phyloP scores from a whole-genome alignment of 768 basidiomycete genomes.

The Mycena alexandri region DNA sequence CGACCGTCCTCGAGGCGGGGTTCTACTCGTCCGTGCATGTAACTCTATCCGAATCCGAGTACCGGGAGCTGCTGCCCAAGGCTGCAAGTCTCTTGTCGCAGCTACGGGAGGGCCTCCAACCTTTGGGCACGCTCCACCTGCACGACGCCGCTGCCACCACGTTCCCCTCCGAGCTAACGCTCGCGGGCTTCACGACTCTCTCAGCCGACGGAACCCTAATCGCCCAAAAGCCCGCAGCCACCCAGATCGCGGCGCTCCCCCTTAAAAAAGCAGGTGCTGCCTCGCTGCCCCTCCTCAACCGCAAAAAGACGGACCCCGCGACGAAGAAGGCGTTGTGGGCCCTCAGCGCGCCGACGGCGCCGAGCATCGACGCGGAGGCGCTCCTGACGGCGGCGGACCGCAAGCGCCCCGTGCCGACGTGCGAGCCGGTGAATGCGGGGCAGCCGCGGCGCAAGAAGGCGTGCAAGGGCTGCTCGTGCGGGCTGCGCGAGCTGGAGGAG shows the following conservation, averaged over 20 bases:
- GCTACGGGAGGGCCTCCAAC: slow-evolving; percentile 69
- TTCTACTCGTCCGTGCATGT: slow-evolving; percentile 77
- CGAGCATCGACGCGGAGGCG: slow-evolving; percentile 84
- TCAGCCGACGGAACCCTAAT: slow-evolving; percentile 63
- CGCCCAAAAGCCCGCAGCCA: slow-evolving; percentile 77
- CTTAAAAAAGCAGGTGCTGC: slow-evolving; percentile 62
- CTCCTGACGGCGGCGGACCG: slow-evolving; percentile 89
- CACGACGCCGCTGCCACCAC: slow-evolving; percentile 60
- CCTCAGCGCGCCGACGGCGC: slow-evolving; percentile 75
- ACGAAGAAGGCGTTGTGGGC: slow-evolving; percentile 94
- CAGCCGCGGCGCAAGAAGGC: slow-evolving; percentile 86
- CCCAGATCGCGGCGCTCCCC: slow-evolving; percentile 54
- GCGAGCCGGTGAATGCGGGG: slow-evolving; percentile 70
- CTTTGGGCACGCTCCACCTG: slow-evolving; percentile 78
- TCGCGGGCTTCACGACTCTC: slow-evolving; percentile 74
- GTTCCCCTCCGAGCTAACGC: slow-evolving; percentile 70
- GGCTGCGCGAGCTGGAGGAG: slow-evolving; percentile 93
- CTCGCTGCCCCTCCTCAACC: slow-evolving; percentile 56
- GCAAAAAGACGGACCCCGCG: slow-evolving; percentile 69
- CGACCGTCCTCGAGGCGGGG: slow-evolving; percentile 65
- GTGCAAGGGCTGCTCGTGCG: slow-evolving; percentile 97
- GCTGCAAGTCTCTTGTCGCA: slow-evolving; percentile 69
- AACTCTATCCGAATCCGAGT: slow-evolving; percentile 73
- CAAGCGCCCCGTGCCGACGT: slow-evolving; percentile 79
- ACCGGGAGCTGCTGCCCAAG: slow-evolving; percentile 64